Percentiles rank a stretch among this genome's conserved stretches.
Evolutionary conservation across 2,329 filamentous ascomycete genomes (phyloP).

Genomic region (Celoporthe dispersa): DNA sequence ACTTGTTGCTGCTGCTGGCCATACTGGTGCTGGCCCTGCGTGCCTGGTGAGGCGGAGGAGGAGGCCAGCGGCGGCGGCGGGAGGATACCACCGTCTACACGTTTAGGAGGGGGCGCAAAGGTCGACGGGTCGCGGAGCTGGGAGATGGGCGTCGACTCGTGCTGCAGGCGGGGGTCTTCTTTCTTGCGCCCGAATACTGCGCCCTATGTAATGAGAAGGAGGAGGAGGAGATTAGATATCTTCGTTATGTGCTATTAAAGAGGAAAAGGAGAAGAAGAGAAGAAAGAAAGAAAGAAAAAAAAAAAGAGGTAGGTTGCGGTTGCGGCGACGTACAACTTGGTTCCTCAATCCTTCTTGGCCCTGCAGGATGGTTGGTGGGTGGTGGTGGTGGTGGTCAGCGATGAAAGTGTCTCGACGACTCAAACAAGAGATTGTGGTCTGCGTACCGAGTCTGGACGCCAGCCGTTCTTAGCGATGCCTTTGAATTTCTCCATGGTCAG

Average conservation of each 20-base stretch:
- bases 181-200: slow-evolving; percentile 25
- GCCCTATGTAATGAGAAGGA: slow-evolving; percentile 10
- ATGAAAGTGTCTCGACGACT: neutral
- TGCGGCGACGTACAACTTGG: slow-evolving; percentile 48
- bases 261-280: too few species aligned
- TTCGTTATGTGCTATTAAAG: too few species aligned
- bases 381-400: neutral
- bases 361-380: slow-evolving; percentile 14
- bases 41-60: slow-evolving; percentile 43
- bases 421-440: neutral
- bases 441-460: slow-evolving; percentile 53
- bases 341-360: slow-evolving; percentile 41
- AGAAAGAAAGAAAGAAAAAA: too few species aligned
- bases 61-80: slow-evolving; percentile 29
- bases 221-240: neutral
- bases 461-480: slow-evolving; percentile 54
- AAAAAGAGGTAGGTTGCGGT: too few species aligned
- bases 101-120: slow-evolving; percentile 83
- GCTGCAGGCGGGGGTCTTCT: slow-evolving; percentile 8
- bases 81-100: slow-evolving; percentile 38
- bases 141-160: slow-evolving; percentile 38
- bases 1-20: slow-evolving; percentile 25
- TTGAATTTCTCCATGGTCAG: slow-evolving; percentile 51
- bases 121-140: slow-evolving; percentile 74
- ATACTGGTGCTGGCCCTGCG: slow-evolving; percentile 29